Conservation (phyloP, 768 basidiomycete species). For the Lentinula detonsa region DNA sequence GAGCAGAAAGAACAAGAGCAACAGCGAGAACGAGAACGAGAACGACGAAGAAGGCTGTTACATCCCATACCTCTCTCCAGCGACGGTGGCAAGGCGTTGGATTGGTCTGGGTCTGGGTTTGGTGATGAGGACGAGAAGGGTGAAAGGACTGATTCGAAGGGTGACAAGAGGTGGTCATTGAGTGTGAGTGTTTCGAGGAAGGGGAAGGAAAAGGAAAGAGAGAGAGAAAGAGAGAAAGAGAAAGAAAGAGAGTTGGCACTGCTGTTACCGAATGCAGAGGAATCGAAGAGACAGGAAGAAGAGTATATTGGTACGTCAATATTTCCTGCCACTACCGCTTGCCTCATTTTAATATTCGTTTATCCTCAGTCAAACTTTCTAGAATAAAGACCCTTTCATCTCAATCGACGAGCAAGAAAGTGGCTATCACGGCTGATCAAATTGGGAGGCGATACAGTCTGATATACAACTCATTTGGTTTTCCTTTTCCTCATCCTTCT, state of each 20-base stretch:
- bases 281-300: conserved; percentile 55
- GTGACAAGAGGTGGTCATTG: not conserved
- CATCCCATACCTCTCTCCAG: conserved; percentile 67
- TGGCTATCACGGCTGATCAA: conserved; percentile 58
- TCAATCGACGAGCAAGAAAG: conserved; percentile 55
- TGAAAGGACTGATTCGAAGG: not conserved
- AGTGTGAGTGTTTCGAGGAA: not conserved
- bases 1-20: too few species aligned
- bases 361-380: conserved; percentile 45
- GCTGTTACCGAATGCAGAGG: conserved; percentile 29
- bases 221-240: conserved; percentile 20
- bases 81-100: conserved; percentile 64
- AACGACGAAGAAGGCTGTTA: not conserved
- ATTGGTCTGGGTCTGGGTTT: conserved; percentile 53
- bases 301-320: conserved; percentile 44
- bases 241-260: conserved; percentile 58
- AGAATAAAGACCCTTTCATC: conserved; percentile 45
- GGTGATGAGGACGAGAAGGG: conserved; percentile 37
- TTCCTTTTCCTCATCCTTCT: conserved; percentile 13
- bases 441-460: conserved; percentile 58
- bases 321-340: not conserved
- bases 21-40: too few species aligned
- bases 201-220: not conserved
- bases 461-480: conserved; percentile 34
- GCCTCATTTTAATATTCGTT: not conserved